Conservation (phyloP, 805 yeast genomes). For the Ogataea saltuana region DNA sequence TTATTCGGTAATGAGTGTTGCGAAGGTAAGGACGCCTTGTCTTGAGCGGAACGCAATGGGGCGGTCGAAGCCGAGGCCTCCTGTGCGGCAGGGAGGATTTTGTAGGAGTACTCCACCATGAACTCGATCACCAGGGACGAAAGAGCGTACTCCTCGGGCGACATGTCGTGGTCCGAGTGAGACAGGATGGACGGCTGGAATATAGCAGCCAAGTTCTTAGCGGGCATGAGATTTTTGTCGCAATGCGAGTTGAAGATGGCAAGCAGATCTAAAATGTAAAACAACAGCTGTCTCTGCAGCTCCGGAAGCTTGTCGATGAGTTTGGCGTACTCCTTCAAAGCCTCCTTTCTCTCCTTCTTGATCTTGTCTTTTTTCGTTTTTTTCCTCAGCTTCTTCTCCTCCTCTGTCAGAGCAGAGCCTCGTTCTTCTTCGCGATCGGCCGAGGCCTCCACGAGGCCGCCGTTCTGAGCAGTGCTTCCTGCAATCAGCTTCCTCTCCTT, state of each 20-base stretch:
- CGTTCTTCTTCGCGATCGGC: conserved; percentile 1
- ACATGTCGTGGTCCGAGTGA: conserved; percentile 90
- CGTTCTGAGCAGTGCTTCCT: neutral
- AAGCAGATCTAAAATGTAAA: conserved; percentile 82
- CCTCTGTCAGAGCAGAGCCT: conserved; percentile 25
- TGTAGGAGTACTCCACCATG: conserved; percentile 80
- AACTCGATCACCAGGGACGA: conserved; percentile 87
- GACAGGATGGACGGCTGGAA: conserved; percentile 96
- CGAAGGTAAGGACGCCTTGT: neutral
- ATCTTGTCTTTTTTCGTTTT: conserved; percentile 54
- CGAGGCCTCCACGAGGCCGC: conserved; percentile 2
- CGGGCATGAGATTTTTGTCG: conserved; percentile 82
- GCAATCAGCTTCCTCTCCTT: conserved; percentile 37
- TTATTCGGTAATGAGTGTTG: too few relatives aligned
- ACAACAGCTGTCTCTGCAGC: conserved; percentile 77
- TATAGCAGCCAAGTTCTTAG: conserved; percentile 89
- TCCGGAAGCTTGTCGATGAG: conserved; percentile 71
- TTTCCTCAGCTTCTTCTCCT: conserved; percentile 39
- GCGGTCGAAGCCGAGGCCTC: conserved; percentile 13
- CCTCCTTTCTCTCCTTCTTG: conserved; percentile 63
- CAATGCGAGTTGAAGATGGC: conserved; percentile 82
- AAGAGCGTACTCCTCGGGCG: conserved; percentile 86
- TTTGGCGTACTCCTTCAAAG: conserved; percentile 68
- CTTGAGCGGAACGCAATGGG: neutral
- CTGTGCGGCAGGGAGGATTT: conserved; percentile 59